Conservation (phyloP, 2,329 filamentous ascomycete species). For the Cordyceps cateniannulata region DNA sequence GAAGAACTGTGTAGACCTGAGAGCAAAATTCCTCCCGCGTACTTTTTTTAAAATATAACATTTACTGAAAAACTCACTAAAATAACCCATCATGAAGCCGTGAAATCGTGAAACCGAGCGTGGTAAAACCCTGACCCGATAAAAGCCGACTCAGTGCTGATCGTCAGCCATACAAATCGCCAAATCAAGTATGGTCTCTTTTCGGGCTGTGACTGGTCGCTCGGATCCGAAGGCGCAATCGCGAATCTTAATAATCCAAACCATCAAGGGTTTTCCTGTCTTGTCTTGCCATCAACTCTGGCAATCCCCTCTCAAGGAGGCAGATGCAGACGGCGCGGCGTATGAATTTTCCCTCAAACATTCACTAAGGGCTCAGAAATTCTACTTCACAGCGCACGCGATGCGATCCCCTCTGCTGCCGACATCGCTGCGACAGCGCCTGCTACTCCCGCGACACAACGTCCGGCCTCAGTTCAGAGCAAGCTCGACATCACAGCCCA, state of each 20-base stretch:
- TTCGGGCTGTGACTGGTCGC: background rate
- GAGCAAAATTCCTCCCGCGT: too few species aligned
- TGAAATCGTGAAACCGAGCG: too few species aligned
- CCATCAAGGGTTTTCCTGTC: background rate
- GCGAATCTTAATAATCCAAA: conserved; percentile 2
- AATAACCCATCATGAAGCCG: too few species aligned
- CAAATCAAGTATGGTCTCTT: too few species aligned
- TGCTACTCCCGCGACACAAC: background rate
- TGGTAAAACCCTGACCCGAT: too few species aligned
- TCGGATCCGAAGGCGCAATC: conserved; percentile 7
- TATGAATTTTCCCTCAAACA: background rate
- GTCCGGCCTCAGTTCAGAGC: background rate
- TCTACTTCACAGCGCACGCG: background rate
- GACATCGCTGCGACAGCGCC: conserved; percentile 1
- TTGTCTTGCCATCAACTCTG: too few species aligned
- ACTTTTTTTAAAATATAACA: too few species aligned
- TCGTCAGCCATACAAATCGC: background rate
- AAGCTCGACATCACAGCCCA: background rate
- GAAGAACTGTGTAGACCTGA: too few species aligned
- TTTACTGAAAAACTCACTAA: too few species aligned
- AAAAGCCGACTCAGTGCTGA: background rate
- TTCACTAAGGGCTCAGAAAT: background rate
- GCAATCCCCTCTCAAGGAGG: too few species aligned
- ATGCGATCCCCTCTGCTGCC: background rate
- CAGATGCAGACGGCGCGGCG: too few species aligned